phyloP scores from a whole-genome alignment of 2,329 filamentous ascomycete species.

The Stemphylium lycopersici region DNA sequence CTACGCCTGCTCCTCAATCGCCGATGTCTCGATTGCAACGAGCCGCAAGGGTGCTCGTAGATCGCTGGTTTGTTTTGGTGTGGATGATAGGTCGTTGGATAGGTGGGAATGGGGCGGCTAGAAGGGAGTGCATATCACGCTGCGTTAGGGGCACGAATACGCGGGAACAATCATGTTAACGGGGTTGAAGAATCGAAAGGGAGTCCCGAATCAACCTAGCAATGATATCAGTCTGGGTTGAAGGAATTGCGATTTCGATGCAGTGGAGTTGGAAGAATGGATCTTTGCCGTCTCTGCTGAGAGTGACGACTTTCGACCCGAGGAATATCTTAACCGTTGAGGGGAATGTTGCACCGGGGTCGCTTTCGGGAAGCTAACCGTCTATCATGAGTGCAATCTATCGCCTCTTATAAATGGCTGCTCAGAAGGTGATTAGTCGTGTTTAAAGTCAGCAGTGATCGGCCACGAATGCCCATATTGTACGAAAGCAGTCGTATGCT shows the following conservation, averaged over 20 bases:
- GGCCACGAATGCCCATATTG: no score
- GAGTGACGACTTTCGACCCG: neutral
- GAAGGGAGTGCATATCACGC: conserved; percentile 3
- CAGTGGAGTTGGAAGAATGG: neutral
- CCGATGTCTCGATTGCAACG: conserved; percentile 5
- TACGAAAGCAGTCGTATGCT: no score
- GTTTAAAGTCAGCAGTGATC: no score
- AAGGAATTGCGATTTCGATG: neutral
- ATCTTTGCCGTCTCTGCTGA: neutral
- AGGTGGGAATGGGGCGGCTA: conserved; percentile 9
- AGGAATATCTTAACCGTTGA: neutral
- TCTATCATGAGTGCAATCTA: neutral
- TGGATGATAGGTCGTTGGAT: neutral
- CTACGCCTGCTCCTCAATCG: conserved; percentile 7
- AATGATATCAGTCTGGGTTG: neutral
- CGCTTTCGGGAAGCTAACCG: neutral
- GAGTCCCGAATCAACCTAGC: neutral
- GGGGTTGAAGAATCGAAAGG: neutral
- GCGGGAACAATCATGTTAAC: conserved; percentile 1
- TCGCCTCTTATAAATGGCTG: neutral
- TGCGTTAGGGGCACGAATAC: neutral
- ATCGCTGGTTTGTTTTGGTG: conserved; percentile 1
- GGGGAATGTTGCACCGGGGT: neutral
- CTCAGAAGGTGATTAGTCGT: no score
- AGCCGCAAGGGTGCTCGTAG: conserved; percentile 4